phyloP scores from a whole-genome alignment of 2,329 filamentous ascomycete genomes.

The Pseudogymnoascus sp. region DNA sequence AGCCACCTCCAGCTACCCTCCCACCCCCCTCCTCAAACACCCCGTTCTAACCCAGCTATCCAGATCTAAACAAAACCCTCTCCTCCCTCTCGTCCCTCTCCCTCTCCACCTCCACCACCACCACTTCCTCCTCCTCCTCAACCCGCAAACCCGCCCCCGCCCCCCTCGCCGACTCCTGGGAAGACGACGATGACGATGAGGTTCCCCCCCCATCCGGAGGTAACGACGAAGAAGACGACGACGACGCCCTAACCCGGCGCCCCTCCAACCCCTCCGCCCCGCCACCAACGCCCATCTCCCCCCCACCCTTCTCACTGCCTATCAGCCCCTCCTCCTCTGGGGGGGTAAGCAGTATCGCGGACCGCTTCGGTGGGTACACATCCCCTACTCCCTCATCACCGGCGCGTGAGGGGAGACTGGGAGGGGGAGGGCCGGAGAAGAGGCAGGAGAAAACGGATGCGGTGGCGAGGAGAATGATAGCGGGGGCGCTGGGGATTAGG shows the following conservation, averaged over 20 bases:
- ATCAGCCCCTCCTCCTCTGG: constrained; percentile 7
- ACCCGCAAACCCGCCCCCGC: neutral
- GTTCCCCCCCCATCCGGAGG: no score
- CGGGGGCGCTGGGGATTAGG: constrained; percentile 73
- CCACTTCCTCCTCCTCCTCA: neutral
- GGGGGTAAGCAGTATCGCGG: neutral
- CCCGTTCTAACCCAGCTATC: neutral
- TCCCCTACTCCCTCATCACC: constrained; percentile 6
- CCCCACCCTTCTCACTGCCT: constrained; percentile 30
- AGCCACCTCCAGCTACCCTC: neutral
- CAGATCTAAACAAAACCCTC: neutral
- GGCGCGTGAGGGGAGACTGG: constrained; percentile 9
- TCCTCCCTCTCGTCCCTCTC: constrained; percentile 1
- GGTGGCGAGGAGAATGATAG: constrained; percentile 82
- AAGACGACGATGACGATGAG: constrained; percentile 48
- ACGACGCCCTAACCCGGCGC: constrained; percentile 12
- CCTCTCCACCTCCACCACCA: neutral
- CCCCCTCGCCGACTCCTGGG: constrained; percentile 59
- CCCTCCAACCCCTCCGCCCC: constrained; percentile 41
- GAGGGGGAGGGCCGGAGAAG: constrained; percentile 19
- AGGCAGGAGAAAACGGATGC: constrained; percentile 89
- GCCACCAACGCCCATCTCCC: constrained; percentile 58
- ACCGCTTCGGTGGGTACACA: constrained; percentile 11
- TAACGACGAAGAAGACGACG: neutral
- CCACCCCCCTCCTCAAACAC: neutral